Percentiles rank a stretch among this genome's conserved stretches.
Evolutionary conservation across 768 basidiomycete genomes (phyloP).

Genomic region (Rhodosporidiobolus sp.): DNA sequence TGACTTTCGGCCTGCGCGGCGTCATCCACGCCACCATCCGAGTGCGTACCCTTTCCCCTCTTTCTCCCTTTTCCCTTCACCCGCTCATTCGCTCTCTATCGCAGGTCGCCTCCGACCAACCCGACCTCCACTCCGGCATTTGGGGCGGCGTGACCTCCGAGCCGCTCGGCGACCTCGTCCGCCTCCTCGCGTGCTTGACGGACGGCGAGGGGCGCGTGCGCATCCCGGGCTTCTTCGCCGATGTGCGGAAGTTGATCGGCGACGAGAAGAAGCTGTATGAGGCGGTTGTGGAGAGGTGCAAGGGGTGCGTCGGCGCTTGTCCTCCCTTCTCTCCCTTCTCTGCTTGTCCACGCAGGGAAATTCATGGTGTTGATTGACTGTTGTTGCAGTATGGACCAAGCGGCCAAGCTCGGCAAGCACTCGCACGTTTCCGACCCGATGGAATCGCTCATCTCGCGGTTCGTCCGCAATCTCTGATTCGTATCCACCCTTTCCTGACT

Average conservation of each 20-base stretch:
- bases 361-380: background rate
- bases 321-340: too few species aligned
- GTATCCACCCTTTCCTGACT: background rate
- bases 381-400: background rate
- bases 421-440: conserved; percentile 30
- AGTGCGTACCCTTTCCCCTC: conserved; percentile 45
- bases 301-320: background rate
- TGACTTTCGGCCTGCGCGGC: conserved; percentile 91
- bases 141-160: conserved; percentile 85
- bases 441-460: conserved; percentile 33
- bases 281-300: conserved; percentile 57
- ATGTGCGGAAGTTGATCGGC: conserved; percentile 65
- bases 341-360: background rate
- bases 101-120: conserved; percentile 63
- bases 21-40: conserved; percentile 83
- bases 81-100: background rate
- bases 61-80: background rate
- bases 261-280: conserved; percentile 68
- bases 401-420: conserved; percentile 7
- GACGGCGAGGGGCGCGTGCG: conserved; percentile 56
- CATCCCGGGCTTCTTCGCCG: conserved; percentile 51
- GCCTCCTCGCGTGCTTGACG: conserved; percentile 69
- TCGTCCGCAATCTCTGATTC: background rate
- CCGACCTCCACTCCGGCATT: conserved; percentile 88
- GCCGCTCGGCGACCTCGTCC: conserved; percentile 91